Base-by-base conservation (phyloP, 148 eudicot species). In the Spergularia bocconei region DNA sequence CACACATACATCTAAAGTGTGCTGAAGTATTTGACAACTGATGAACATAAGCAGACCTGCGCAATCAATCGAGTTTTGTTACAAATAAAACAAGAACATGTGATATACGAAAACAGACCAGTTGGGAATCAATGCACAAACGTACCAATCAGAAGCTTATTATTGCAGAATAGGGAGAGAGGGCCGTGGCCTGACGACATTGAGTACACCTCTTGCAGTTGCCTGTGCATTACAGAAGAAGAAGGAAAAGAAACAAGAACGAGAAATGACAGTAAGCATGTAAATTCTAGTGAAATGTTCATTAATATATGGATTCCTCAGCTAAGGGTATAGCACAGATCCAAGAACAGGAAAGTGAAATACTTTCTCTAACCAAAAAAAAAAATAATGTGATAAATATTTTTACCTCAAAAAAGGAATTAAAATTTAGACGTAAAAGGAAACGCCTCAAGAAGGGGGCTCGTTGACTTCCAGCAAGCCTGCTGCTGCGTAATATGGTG, bases 391-490 rank as follows among this genome's bases (percentile, higher is more conserved):
- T 29, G n/a, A 21, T 15, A 75, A 11, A 56, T 51, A 29, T 29
- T 29, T 29, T 82, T 79, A 95, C 98, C 98, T 95, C 98, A 83
- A 90, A 95, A 85, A 89, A 95, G 67, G 92, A 92, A 83, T 95
- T 95, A 84, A 83, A 95, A 79, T 95, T 95, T 70, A 95, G 87
- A 52, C 98, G 92, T 79, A 95, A 86, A 80, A 95, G 98, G 77
- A 95, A 95, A 65, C 97, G 96, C 86, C 98, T 89, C 59, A 95
- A 81, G 74, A 95, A 95, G 52, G 98, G 98, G 72, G 98, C 98
- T 80, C 98, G 86, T 72, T 95, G 98, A 86, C 96, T 95, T 74
- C 97, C 98, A 41, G 98, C 98, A 70, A 95, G 95, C 80, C 93
- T 88, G 85, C 97, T 95, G 81, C 97, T 95, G 36, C 98, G 96